phyloP scores from a whole-genome alignment of 345 rosid species.

The Diplotaxis tenuifolia region DNA sequence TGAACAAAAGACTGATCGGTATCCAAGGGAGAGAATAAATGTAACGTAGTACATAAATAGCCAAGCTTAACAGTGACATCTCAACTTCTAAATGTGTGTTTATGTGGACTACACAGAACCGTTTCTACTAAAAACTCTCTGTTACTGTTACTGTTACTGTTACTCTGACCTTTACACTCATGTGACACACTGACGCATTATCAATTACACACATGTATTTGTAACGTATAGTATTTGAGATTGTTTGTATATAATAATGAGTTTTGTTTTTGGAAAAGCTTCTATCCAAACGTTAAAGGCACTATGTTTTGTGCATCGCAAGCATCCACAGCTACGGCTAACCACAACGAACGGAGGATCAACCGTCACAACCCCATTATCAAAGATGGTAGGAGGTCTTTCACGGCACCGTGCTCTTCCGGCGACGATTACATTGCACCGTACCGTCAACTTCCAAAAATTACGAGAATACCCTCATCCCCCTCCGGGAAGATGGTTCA shows the following conservation, averaged over 20 bases:
- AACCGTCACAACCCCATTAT: conserved; percentile 86
- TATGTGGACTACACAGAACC: conserved; percentile 32
- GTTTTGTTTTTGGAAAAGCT: conserved; percentile 14
- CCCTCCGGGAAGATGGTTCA: conserved; percentile 20
- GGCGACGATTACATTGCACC: conserved; percentile 31
- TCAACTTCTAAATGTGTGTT: conserved; percentile 34
- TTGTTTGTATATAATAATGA: conserved; percentile 14
- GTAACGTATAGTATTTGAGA: neutral
- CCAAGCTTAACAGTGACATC: conserved; percentile 30
- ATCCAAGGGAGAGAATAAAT: conserved; percentile 29
- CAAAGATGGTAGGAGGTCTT: conserved; percentile 56
- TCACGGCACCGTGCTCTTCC: conserved; percentile 36
- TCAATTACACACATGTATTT: neutral
- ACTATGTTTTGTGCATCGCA: conserved; percentile 81
- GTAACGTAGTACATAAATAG: conserved; percentile 34
- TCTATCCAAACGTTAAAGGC: conserved; percentile 24
- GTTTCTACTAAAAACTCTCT: conserved; percentile 31
- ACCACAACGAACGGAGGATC: conserved; percentile 24
- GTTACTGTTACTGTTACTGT: no score
- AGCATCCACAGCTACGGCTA: conserved; percentile 69
- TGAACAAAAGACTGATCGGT: conserved; percentile 19
- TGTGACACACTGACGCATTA: conserved; percentile 39
- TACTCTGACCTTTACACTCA: conserved; percentile 33
- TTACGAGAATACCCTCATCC: conserved; percentile 29
- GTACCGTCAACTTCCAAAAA: conserved; percentile 24